A percentile compares a stretch with the other conserved stretches of the same genome.
Conservation (phyloP, 169 alveolate species). For the Plasmodium adleri region DNA sequence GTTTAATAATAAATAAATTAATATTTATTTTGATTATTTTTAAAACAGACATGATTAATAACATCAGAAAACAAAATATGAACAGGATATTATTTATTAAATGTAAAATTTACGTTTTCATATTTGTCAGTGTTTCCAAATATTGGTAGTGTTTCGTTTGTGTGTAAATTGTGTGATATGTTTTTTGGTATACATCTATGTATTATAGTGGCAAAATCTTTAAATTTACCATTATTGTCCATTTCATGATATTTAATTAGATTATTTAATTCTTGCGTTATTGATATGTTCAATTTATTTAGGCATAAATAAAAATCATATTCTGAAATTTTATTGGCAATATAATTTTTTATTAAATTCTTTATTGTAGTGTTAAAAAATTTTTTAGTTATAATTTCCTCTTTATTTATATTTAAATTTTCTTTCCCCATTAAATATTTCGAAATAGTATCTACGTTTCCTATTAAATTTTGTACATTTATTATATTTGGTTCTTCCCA, state of each 20-base stretch:
- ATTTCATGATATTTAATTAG: slow-evolving; percentile 59
- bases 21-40: no score
- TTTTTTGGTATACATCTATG: slow-evolving; percentile 57
- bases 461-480: slow-evolving; percentile 41
- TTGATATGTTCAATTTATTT: slow-evolving; percentile 57
- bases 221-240: slow-evolving; percentile 70
- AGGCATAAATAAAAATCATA: slow-evolving; percentile 40
- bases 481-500: slow-evolving; percentile 61
- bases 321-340: slow-evolving; percentile 65
- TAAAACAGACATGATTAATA: slow-evolving; percentile 1
- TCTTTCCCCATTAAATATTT: slow-evolving; percentile 28
- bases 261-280: slow-evolving; percentile 58
- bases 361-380: slow-evolving; percentile 61
- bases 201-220: slow-evolving; percentile 72
- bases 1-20: no score
- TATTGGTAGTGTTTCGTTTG: neutral
- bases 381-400: slow-evolving; percentile 28
- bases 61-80: neutral
- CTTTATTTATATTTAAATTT: slow-evolving; percentile 28
- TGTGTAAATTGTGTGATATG: slow-evolving; percentile 35
- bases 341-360: slow-evolving; percentile 63
- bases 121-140: slow-evolving; percentile 15
- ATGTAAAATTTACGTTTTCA: slow-evolving; percentile 36
- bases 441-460: slow-evolving; percentile 53
- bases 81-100: slow-evolving; percentile 18